A percentile compares a stretch with the other conserved stretches of the same genome.
phyloP scores from a whole-genome alignment of 805 yeast species.

The Yarrowia alimentaria region DNA sequence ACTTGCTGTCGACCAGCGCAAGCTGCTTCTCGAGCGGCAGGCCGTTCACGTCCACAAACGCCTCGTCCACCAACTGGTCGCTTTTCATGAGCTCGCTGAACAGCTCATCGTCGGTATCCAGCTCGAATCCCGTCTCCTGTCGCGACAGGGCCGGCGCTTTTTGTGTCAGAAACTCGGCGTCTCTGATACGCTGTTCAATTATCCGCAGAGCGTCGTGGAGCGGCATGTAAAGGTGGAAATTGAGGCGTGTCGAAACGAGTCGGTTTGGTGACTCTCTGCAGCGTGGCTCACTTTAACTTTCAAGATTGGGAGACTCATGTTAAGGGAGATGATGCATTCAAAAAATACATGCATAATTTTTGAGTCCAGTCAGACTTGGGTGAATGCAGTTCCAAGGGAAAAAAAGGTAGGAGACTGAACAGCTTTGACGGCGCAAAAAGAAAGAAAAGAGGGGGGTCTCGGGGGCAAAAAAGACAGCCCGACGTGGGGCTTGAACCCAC shows the following conservation, averaged over 20 bases:
- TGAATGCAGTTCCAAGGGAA: slow-evolving; percentile 2
- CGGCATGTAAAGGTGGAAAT: not conserved
- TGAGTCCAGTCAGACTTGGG: too few relatives aligned
- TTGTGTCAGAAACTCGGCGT: slow-evolving; percentile 16
- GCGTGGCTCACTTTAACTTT: too few relatives aligned
- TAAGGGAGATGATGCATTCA: too few relatives aligned
- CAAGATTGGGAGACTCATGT: not conserved
- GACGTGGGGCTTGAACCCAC: slow-evolving; percentile 27
- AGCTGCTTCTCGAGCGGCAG: slow-evolving; percentile 16
- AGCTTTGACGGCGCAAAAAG: not conserved
- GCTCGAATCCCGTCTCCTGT: slow-evolving; percentile 3
- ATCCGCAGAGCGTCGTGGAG: not conserved
- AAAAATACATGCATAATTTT: too few relatives aligned
- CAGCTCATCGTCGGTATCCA: slow-evolving; percentile 21
- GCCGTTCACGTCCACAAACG: slow-evolving; percentile 10
- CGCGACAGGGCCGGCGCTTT: not conserved
- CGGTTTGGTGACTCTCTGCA: not conserved
- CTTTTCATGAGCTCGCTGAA: slow-evolving; percentile 21
- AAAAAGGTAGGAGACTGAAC: too few relatives aligned
- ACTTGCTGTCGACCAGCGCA: slow-evolving; percentile 7
- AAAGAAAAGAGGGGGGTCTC: not conserved
- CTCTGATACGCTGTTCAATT: slow-evolving; percentile 1
- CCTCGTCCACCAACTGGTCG: slow-evolving; percentile 13
- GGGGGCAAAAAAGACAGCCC: slow-evolving; percentile 5
- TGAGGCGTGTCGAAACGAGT: not conserved